Evolutionary conservation across 805 yeast species (phyloP), one percentile per base, ranked within the genome.

Genomic region (Starmerella bombicola): DNA sequence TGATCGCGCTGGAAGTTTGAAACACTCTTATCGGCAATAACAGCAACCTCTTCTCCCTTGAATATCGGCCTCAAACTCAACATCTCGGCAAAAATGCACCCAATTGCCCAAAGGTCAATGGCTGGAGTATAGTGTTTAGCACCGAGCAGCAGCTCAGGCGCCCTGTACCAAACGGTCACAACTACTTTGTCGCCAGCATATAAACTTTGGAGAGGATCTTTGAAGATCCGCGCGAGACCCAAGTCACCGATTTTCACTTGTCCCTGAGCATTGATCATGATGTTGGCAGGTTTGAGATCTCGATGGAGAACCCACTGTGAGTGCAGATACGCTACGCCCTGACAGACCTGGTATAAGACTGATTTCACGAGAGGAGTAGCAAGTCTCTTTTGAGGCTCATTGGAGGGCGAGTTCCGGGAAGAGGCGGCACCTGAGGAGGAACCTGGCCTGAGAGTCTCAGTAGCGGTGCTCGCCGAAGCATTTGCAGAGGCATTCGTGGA

Each of bases 221-320:
- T 79, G 62, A 85, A 86, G 53, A 80, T 74, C 44, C 97, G 68
- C 0, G 95, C 95, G 26, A 86, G 65, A 1, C 97, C 97, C 51
- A 86, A 68, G 63, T 88, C 98, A 18, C 97, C 98, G 46, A 88
- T 86, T 59, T 91, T 91, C 16, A 88, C 91, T n/a, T 76, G 74
- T 0, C 98, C 98, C 43, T 72, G 74, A 7, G 77, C 70, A 0
- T 95, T 76, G 0, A 88, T 94, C 97, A 88, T 91, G 49, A 91
- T 88, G 61, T 88, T 88, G 2, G 98, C 98, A 1, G 99, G 99
- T 55, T 91, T 91, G 48, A 91, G 68, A 61, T 91, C 99, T 47
- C 99, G 69, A 61, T 91, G 99, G 37, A 91, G 65, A 2, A 91
- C 77, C 97, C 98, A 91, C 60, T 91, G 88, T 59, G 85, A 88